Percentiles rank a stretch among this genome's conserved stretches.
Evolutionary conservation across 352 stramenopile species (phyloP).

Genomic region (Phytopythium vexans): DNA sequence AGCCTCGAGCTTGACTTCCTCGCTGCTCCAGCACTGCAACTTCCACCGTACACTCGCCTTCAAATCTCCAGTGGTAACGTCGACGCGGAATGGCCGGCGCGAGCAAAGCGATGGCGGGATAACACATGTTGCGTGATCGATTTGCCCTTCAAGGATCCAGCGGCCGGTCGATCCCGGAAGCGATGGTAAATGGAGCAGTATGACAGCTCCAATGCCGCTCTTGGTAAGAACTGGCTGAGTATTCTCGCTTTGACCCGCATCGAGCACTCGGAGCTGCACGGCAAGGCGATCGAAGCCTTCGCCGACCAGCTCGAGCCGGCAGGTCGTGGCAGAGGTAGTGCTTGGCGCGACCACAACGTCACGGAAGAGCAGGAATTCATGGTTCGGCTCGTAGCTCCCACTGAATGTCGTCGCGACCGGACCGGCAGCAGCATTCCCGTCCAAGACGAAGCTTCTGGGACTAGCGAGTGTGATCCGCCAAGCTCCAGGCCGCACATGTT

Average conservation of each 20-base stretch:
- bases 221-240: slow-evolving; percentile 14
- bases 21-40: slow-evolving; percentile 55
- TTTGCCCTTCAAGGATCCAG: slow-evolving; percentile 65
- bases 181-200: slow-evolving; percentile 56
- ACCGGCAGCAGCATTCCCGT: slow-evolving; percentile 16
- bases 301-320: slow-evolving; percentile 43
- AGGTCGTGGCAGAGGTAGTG: slow-evolving; percentile 37
- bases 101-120: slow-evolving; percentile 46
- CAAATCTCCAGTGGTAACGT: neutral
- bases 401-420: slow-evolving; percentile 42
- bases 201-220: slow-evolving; percentile 23
- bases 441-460: slow-evolving; percentile 35
- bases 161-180: slow-evolving; percentile 11
- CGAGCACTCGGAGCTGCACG: slow-evolving; percentile 57
- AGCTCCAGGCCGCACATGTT: slow-evolving; percentile 35
- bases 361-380: slow-evolving; percentile 57
- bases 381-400: slow-evolving; percentile 62
- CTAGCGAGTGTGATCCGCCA: slow-evolving; percentile 64
- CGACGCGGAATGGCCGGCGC: slow-evolving; percentile 41
- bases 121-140: slow-evolving; percentile 49
- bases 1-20: slow-evolving; percentile 59
- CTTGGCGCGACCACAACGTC: slow-evolving; percentile 51
- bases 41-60: slow-evolving; percentile 30
- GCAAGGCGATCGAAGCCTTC: slow-evolving; percentile 15
- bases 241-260: slow-evolving; percentile 7